Base-by-base conservation (phyloP, 768 basidiomycete species). In the Lactifluus volemus region DNA sequence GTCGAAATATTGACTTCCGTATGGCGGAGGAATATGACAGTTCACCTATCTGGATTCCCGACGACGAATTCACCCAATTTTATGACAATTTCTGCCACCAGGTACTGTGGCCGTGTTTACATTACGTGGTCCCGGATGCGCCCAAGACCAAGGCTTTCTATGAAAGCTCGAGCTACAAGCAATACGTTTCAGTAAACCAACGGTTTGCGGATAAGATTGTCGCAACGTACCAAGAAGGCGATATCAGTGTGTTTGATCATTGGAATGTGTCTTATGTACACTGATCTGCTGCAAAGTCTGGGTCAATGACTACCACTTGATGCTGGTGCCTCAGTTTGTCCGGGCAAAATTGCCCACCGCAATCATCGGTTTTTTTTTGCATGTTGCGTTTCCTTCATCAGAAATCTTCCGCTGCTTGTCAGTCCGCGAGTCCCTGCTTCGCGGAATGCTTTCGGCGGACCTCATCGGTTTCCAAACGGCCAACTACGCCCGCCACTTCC, bases 281-380 rank as follows among this genome's bases (percentile, higher is more conserved):
- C 63, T 63, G 49, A 64, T 45, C 32, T 17, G 12, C 9, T 47
- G 44, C 44, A 8, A 62, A 81, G 79, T 90, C 67, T 89, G 86
- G 86, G 80, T 91, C 3, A 93, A 99, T 73, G 96, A 98, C 75
- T 99, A 98, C 73, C 96, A 99, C 69, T 85, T 98, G 51, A 88
- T 97, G 78, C 85, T 98, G 52, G 83, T 97, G 9, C 96, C 96
- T 1, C 79, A 81, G 47, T 84, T 98, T 74, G 81, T 98, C 32
- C 86, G 95, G 53, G 79, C 84, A 30, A 64, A 79, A 68, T 70
- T 92, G 72, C 71, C 85, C 70, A 77, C 78, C 19, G 83, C 84
- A 0, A 83, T 85, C 39, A 89, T 92, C 66, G 92, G 83, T 8
- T 97, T 98, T 82, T 98, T 98, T 80, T 83, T 97, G 74, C 96